A percentile compares a stretch with the other conserved stretches of the same genome.
phyloP scores from a whole-genome alignment of 1,284 basidiomycete species.

The Thecaphora thlaspeos region DNA sequence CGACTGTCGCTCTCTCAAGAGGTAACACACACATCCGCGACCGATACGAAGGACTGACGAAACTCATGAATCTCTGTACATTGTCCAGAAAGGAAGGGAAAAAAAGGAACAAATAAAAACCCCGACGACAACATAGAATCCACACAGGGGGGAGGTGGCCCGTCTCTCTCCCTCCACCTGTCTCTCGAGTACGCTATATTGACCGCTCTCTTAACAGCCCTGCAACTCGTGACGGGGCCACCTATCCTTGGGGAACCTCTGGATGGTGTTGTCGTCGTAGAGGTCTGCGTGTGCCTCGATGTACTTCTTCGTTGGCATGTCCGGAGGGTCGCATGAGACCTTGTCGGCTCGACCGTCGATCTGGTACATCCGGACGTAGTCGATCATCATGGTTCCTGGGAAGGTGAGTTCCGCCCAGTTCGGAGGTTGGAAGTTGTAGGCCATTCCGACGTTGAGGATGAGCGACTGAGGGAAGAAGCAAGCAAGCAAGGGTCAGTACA shows the following conservation, averaged over 20 bases:
- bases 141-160: too few species aligned
- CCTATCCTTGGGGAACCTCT: slow-evolving; percentile 31
- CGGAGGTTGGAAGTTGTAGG: slow-evolving; percentile 44
- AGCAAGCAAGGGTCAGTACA: too few species aligned
- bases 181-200: too few species aligned
- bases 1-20: too few species aligned
- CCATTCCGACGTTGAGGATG: slow-evolving; percentile 43
- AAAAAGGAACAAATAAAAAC: too few species aligned
- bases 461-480: slow-evolving; percentile 8
- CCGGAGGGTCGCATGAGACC: slow-evolving; percentile 34
- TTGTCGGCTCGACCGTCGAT: slow-evolving; percentile 14
- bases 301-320: slow-evolving; percentile 45
- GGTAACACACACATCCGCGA: too few species aligned
- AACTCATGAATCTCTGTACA: too few species aligned
- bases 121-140: too few species aligned
- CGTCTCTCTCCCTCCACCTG: too few species aligned
- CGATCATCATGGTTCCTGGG: slow-evolving; percentile 28
- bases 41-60: too few species aligned
- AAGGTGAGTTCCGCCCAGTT: slow-evolving; percentile 15
- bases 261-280: slow-evolving; percentile 50
- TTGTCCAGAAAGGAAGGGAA: too few species aligned
- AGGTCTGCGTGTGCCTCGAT: slow-evolving; percentile 42
- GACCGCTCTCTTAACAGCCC: neutral
- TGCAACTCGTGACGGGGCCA: slow-evolving; percentile 31
- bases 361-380: slow-evolving; percentile 48